Evolutionary conservation across 176 grass and related monocot genomes (phyloP).

Genomic region (Aegilops speltoides): DNA sequence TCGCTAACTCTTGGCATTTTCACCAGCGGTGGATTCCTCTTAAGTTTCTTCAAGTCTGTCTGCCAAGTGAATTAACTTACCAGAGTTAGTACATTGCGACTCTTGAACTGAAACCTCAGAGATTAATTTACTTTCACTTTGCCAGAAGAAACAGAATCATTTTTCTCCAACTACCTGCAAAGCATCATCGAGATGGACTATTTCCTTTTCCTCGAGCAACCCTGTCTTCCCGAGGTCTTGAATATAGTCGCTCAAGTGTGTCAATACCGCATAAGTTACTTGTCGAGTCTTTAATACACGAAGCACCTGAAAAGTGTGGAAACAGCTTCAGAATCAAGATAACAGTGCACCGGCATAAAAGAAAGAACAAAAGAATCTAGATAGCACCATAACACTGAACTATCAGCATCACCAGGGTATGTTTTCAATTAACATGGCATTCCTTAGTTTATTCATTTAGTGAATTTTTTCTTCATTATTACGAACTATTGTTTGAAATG

Average conservation of each 20-base stretch:
- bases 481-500: neutral
- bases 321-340: neutral
- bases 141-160: neutral
- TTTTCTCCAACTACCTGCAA: constrained; percentile 62
- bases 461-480: neutral
- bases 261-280: constrained; percentile 90
- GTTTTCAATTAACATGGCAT: neutral
- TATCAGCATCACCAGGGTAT: neutral
- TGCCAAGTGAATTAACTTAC: constrained; percentile 51
- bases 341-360: neutral
- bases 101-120: constrained; percentile 1
- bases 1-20: constrained; percentile 89
- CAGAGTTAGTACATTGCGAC: constrained; percentile 9
- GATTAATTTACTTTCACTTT: neutral
- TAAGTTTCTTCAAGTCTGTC: constrained; percentile 87
- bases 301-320: constrained; percentile 64
- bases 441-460: neutral
- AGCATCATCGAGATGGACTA: constrained; percentile 73
- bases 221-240: constrained; percentile 85
- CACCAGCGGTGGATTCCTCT: constrained; percentile 89
- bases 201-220: constrained; percentile 84
- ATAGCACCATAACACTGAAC: neutral
- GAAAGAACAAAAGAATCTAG: neutral
- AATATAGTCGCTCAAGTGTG: constrained; percentile 86
- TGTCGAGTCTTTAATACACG: constrained; percentile 84